Base-by-base conservation (phyloP, 805 yeast genomes). In the Zygotorulaspora danielsina region DNA sequence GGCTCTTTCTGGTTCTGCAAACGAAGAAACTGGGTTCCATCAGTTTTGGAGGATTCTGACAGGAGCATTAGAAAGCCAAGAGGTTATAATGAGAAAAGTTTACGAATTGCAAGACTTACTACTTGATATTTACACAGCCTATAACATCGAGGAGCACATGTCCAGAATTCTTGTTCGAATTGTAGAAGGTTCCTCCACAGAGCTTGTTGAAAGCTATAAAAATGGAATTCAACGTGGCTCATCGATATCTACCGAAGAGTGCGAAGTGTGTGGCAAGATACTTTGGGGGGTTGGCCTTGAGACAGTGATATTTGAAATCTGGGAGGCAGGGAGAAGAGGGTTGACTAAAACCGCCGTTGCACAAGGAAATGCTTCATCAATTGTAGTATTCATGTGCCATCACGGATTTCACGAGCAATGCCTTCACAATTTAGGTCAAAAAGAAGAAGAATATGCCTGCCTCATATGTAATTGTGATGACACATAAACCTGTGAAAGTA, bases 201-300 rank as follows among this genome's bases (percentile, higher is more conserved):
- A 63, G 15, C 70, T 73, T 43, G 61, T 80, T 55, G 54, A 66
- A 9, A 46, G 52, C 2, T 63, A 81, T 8, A 66, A 72, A 9
- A 44, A 50, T 2, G 65, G 68, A 22, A 65, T 73, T 16, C 48
- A 67, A 0, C 59, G 64, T 25, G 97, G 96, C 0, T 82, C 94
- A 87, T 67, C 79, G 0, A 68, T 72, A 2, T 64, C 63, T 19
- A 65, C 66, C 19, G 66, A 70, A 25, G 76, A 71, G 34, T 89
- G 97, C 59, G 82, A 82, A 24, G 75, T 81, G 0, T 89, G 97
- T 60, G 89, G 86, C 1, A 78, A 78, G 45, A 65, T 66, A 15
- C 64, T 88, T 22, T 81, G 88, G 79, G 96, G 96, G 0, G 58
- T 75, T 1, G 76, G 77, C 1, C 55, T 83, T 2, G 65, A 70